A percentile compares a stretch with the other conserved stretches of the same genome.
phyloP scores from a whole-genome alignment of 164 flowering plant species.

The Umbilicus rupestris region DNA sequence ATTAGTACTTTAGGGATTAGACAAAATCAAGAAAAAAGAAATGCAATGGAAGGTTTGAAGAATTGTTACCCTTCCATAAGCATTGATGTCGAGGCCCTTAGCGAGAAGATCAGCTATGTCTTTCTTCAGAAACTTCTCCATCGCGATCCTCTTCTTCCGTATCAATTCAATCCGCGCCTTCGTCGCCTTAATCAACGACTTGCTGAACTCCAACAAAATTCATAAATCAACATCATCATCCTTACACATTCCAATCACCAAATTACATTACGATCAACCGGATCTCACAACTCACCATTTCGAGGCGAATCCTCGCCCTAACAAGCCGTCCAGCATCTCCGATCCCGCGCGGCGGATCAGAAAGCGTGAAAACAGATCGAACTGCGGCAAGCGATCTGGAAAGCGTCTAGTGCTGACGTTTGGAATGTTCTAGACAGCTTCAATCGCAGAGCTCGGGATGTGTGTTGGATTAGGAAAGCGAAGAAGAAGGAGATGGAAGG shows the following conservation, averaged over 20 bases:
- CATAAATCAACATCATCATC: background rate
- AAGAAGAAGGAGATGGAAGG: background rate
- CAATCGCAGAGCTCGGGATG: background rate
- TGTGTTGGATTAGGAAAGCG: background rate
- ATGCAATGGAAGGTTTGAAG: background rate
- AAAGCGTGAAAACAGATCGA: background rate
- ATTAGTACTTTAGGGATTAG: background rate
- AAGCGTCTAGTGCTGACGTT: too few relatives aligned
- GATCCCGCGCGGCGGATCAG: background rate
- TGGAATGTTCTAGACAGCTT: background rate
- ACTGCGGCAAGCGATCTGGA: background rate
- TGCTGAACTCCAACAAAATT: conserved; percentile 19
- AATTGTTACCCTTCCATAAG: conserved; percentile 32
- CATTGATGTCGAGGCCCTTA: conserved; percentile 26
- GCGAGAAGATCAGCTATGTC: conserved; percentile 39
- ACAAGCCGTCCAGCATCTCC: conserved; percentile 11
- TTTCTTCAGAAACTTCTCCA: conserved; percentile 29
- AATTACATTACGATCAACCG: background rate
- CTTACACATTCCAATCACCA: background rate
- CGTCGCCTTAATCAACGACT: conserved; percentile 21
- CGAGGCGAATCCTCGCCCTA: conserved; percentile 10
- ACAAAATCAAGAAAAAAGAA: background rate
- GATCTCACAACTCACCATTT: conserved; percentile 12
- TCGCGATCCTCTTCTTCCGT: conserved; percentile 29
- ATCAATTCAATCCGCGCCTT: conserved; percentile 28